Conservation (phyloP, 441 rosid genomes). For the Manihot esculenta region DNA sequence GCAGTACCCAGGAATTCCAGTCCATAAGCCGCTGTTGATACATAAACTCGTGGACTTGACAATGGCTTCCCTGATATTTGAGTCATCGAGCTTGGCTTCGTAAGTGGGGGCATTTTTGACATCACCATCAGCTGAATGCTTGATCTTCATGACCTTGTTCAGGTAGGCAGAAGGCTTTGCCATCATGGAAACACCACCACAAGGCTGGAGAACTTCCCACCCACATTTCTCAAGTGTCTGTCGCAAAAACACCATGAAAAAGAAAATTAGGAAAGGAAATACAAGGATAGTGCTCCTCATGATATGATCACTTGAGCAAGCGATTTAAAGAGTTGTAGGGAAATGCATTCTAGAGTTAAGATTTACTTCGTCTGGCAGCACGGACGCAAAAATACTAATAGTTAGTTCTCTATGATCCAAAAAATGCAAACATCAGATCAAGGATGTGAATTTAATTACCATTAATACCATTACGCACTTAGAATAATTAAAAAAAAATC, state of each 20-base stretch:
- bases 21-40: slow-evolving; percentile 81
- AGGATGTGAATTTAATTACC: not conserved
- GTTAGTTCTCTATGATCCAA: not conserved
- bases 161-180: slow-evolving; percentile 76
- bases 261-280: not conserved
- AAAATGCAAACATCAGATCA: not conserved
- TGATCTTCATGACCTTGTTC: slow-evolving; percentile 50
- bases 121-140: slow-evolving; percentile 23
- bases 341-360: not conserved
- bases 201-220: slow-evolving; percentile 70
- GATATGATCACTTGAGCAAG: not conserved
- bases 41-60: slow-evolving; percentile 71
- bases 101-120: slow-evolving; percentile 17
- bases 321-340: not conserved
- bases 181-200: slow-evolving; percentile 77
- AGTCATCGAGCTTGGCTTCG: slow-evolving; percentile 52
- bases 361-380: not conserved
- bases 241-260: slow-evolving; percentile 13
- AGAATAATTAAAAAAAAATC: no score
- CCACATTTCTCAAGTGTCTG: slow-evolving; percentile 74
- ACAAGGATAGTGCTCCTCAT: not conserved
- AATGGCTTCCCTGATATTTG: slow-evolving; percentile 71
- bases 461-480: no score
- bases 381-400: not conserved
- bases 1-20: slow-evolving; percentile 86